phyloP scores from a whole-genome alignment of 2,329 filamentous ascomycete genomes.

The Capronia epimyces region DNA sequence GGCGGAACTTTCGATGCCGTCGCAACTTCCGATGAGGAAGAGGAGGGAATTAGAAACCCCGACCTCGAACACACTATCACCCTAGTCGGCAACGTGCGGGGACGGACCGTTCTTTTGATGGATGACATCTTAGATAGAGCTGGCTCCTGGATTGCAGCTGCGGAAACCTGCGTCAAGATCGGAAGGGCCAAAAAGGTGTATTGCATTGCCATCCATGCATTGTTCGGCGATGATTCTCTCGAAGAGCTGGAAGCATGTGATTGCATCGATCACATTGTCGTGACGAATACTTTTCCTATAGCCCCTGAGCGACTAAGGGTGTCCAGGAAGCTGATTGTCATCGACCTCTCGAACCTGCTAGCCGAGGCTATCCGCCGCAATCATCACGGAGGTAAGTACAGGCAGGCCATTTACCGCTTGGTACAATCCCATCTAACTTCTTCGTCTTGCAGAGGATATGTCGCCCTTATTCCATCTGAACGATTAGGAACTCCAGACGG shows the following conservation, averaged over 20 bases:
- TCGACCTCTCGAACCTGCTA: slow-evolving; percentile 82
- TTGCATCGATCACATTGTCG: slow-evolving; percentile 87
- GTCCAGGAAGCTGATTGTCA: slow-evolving; percentile 76
- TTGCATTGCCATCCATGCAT: slow-evolving; percentile 92
- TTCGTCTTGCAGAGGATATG: slow-evolving; percentile 38
- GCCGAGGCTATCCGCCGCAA: slow-evolving; percentile 92
- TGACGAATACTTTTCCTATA: slow-evolving; percentile 97
- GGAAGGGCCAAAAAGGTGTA: slow-evolving; percentile 90
- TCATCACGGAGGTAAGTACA: slow-evolving; percentile 73
- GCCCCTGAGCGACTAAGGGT: slow-evolving; percentile 63
- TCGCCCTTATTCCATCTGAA: slow-evolving; percentile 60
- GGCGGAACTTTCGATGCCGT: slow-evolving; percentile 79
- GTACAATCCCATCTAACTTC: slow-evolving; percentile 45
- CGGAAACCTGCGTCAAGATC: slow-evolving; percentile 82
- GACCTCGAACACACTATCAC: slow-evolving; percentile 92
- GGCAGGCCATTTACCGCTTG: slow-evolving; percentile 40
- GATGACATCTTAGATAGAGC: slow-evolving; percentile 99
- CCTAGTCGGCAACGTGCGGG: slow-evolving; percentile 87
- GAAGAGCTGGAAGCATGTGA: slow-evolving; percentile 87
- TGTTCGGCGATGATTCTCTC: slow-evolving; percentile 85
- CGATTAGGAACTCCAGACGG: slow-evolving; percentile 33
- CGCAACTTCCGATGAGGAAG: slow-evolving; percentile 85
- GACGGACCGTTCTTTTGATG: slow-evolving; percentile 84
- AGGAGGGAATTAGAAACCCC: slow-evolving; percentile 75
- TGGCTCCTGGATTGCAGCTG: slow-evolving; percentile 93